Evolutionary conservation across 1,284 basidiomycete species (phyloP).

Genomic region (Fomitopsis palustris): DNA sequence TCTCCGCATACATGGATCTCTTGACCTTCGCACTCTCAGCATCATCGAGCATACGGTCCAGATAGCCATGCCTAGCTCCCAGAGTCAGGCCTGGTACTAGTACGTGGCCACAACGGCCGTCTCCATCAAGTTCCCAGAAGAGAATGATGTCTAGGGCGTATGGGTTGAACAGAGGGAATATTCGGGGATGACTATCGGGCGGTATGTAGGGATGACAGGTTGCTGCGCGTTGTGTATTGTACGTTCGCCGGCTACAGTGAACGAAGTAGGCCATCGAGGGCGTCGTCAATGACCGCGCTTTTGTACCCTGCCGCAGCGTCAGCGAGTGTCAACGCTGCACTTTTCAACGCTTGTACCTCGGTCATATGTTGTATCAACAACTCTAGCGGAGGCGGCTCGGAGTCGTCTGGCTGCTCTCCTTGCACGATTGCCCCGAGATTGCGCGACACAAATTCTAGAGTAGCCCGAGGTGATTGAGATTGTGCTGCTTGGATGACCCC

Average conservation of each 20-base stretch:
- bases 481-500: constrained; percentile 37
- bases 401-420: constrained; percentile 38
- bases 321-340: too few species aligned
- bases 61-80: constrained; percentile 63
- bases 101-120: constrained; percentile 58
- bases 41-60: constrained; percentile 54
- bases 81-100: constrained; percentile 56
- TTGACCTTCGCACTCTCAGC: constrained; percentile 63
- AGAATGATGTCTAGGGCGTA: constrained; percentile 68
- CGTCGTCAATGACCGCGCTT: constrained; percentile 24
- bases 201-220: constrained; percentile 65
- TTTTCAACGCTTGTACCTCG: too few species aligned
- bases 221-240: constrained; percentile 34
- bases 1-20: constrained; percentile 88
- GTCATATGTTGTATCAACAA: constrained; percentile 48
- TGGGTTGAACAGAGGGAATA: constrained; percentile 83
- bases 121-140: constrained; percentile 66
- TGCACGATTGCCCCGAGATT: constrained; percentile 54
- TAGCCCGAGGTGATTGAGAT: constrained; percentile 37
- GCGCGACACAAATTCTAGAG: constrained; percentile 45
- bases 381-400: constrained; percentile 53
- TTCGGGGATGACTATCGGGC: constrained; percentile 39
- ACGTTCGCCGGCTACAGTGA: constrained; percentile 44
- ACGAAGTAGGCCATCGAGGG: constrained; percentile 44
- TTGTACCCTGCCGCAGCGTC: not conserved